These are phyloP conservation scores for Dactylellina leptospora DNA, from an alignment of 2,329 filamentous ascomycete species.

Conservation along the genomic window DNA sequence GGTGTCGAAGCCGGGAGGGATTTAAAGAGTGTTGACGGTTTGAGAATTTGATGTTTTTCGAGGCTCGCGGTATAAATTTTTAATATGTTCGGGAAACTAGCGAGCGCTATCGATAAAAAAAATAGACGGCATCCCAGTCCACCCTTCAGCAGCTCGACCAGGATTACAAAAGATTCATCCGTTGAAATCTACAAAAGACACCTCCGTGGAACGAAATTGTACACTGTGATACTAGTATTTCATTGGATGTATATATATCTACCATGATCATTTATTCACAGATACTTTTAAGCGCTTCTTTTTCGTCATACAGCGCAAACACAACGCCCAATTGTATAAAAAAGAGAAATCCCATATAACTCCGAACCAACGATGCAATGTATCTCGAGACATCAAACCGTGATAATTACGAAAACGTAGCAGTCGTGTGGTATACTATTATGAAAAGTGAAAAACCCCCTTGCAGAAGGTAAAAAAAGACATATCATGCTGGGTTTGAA, in stretches of 20 bases:
- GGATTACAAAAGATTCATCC: too few relatives aligned
- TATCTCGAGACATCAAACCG: constrained; percentile 45
- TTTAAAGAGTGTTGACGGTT: constrained; percentile 23
- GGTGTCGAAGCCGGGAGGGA: constrained; percentile 3
- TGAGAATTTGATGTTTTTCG: constrained; percentile 32
- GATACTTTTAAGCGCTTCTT: constrained; percentile 33
- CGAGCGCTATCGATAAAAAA: constrained; percentile 49
- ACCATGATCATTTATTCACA: constrained; percentile 42
- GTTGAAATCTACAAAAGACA: too few relatives aligned
- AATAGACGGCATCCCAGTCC: too few relatives aligned
- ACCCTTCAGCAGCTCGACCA: too few relatives aligned
- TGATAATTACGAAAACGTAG: constrained; percentile 50
- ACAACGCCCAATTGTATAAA: constrained; percentile 44
- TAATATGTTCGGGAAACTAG: constrained; percentile 21
- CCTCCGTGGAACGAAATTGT: background rate
- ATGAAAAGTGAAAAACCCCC: too few relatives aligned
- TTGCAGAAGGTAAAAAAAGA: background rate
- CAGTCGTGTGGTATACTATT: constrained; percentile 49
- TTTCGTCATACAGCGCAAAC: constrained; percentile 32
- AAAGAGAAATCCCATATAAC: constrained; percentile 31
- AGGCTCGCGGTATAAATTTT: constrained; percentile 21
- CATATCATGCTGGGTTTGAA: background rate
- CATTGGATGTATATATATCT: constrained; percentile 31
- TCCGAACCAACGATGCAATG: constrained; percentile 52
- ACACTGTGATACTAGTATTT: constrained; percentile 12